Evolutionary conservation across 2,329 filamentous ascomycete genomes (phyloP), one percentile per base, ranked within the genome.

Genomic region (Neofusicoccum sp.): DNA sequence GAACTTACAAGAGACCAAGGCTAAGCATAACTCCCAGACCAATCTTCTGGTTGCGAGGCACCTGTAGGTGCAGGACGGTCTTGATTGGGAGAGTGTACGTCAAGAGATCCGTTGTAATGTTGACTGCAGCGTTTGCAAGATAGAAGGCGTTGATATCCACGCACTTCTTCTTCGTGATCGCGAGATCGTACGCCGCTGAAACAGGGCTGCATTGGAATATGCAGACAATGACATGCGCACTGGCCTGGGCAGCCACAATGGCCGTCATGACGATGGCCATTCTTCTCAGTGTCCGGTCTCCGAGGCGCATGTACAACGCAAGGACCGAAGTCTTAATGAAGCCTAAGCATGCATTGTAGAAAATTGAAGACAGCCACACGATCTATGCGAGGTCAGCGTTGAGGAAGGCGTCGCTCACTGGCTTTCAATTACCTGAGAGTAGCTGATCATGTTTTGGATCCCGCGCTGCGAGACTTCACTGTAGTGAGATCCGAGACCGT

Each of bases 271-370:
- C 41, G 16, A 73, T 67, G 12, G 77, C 71, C 7, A 78, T 57
- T 2, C 68, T 68, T 3, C 69, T 72, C 20, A 80, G 72, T 11
- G 43, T 64, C 3, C 67, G 67, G 62, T 79, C 76, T 28, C 76
- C 76, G 4, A 80, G 71, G 5, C 78, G 74, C 59, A 73, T 76
- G 65, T 80, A 80, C 45, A 80, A 73, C 28, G 73, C 72, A 20
- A 80, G 71, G 3, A 78, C 76, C 0, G 79, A 80, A 40, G 74
- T 72, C 65, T 81, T 81, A 69, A 80, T 70, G 64, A 80, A 80
- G 14, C 77, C 77, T 4, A 80, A 68, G 44, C 70, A 73, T 36
- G 77, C 74, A 11, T 79, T 76, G 61, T 79, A 79, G 65, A 81
- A 81, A 67, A 76, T 81, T 16, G 73, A 82, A 51, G 76, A 80